Percentiles rank a stretch among this genome's conserved stretches.
Evolutionary conservation across 768 basidiomycete species (phyloP).

Genomic region (Panellus pusillus): DNA sequence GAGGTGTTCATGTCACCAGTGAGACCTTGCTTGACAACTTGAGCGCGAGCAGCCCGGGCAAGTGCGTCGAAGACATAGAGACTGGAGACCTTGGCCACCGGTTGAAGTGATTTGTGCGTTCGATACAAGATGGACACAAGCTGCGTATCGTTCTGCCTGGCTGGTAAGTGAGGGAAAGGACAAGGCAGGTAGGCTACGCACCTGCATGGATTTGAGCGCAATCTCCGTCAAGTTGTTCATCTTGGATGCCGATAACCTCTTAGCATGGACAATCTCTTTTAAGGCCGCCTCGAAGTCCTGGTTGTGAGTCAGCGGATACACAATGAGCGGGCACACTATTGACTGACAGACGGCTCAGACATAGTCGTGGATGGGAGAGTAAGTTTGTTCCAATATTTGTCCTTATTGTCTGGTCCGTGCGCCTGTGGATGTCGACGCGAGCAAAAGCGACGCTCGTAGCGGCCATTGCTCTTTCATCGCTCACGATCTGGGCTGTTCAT

Average conservation of each 20-base stretch:
- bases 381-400: slow-evolving; percentile 16
- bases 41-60: slow-evolving; percentile 74
- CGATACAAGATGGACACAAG: slow-evolving; percentile 88
- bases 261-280: slow-evolving; percentile 79
- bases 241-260: slow-evolving; percentile 85
- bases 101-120: slow-evolving; percentile 77
- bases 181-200: slow-evolving; percentile 34
- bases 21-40: slow-evolving; percentile 63
- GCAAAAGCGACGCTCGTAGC: slow-evolving; percentile 76
- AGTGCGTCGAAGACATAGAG: slow-evolving; percentile 95
- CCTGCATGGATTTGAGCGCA: slow-evolving; percentile 76
- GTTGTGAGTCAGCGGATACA: neutral
- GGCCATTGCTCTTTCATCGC: slow-evolving; percentile 59
- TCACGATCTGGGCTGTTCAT: slow-evolving; percentile 89
- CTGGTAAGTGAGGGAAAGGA: neutral
- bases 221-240: slow-evolving; percentile 76
- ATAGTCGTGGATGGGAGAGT: slow-evolving; percentile 3
- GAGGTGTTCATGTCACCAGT: slow-evolving; percentile 54
- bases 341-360: slow-evolving; percentile 5
- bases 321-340: slow-evolving; percentile 8
- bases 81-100: slow-evolving; percentile 75
- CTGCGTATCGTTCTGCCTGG: slow-evolving; percentile 75
- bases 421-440: slow-evolving; percentile 43
- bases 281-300: slow-evolving; percentile 82
- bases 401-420: slow-evolving; percentile 27